These are phyloP conservation scores for Soucietia sequanensis DNA, from an alignment of 805 yeast species.

Conservation along the genomic window DNA sequence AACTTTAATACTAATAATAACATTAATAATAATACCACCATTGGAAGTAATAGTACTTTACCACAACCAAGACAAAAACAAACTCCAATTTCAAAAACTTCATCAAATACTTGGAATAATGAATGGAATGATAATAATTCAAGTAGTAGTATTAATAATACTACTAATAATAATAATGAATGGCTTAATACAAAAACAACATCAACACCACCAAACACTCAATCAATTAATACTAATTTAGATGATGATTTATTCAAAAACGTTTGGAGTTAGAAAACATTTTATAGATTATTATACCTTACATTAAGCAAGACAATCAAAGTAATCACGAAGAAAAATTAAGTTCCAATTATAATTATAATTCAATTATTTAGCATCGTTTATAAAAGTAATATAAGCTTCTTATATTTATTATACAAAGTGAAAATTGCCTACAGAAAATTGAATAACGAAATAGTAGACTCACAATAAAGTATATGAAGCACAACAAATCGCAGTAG, in stretches of 20 bases:
- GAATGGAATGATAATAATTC: conserved; percentile 34
- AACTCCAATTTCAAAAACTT: conserved; percentile 4
- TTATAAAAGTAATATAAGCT: too few relatives aligned
- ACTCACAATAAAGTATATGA: too few relatives aligned
- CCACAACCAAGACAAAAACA: conserved; percentile 1
- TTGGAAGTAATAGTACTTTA: conserved; percentile 2
- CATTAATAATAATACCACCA: conserved; percentile 1
- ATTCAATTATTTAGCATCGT: too few relatives aligned
- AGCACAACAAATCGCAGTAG: too few relatives aligned
- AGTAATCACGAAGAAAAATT: too few relatives aligned
- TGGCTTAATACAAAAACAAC: conserved; percentile 7
- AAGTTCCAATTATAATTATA: too few relatives aligned
- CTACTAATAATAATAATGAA: background rate
- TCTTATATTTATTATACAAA: too few relatives aligned
- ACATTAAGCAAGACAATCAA: too few relatives aligned
- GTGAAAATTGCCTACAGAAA: too few relatives aligned
- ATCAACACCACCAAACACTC: conserved; percentile 5
- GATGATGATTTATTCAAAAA: conserved; percentile 70
- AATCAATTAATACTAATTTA: conserved; percentile 17
- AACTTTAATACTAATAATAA: conserved; percentile 10
- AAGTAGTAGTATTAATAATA: conserved; percentile 4
- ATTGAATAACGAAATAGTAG: too few relatives aligned
- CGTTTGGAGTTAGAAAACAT: conserved; percentile 51
- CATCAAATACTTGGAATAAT: conserved; percentile 21
- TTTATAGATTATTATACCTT: background rate